Conservation (phyloP, 2,329 filamentous ascomycete species). For the Neocucurbitaria cava region DNA sequence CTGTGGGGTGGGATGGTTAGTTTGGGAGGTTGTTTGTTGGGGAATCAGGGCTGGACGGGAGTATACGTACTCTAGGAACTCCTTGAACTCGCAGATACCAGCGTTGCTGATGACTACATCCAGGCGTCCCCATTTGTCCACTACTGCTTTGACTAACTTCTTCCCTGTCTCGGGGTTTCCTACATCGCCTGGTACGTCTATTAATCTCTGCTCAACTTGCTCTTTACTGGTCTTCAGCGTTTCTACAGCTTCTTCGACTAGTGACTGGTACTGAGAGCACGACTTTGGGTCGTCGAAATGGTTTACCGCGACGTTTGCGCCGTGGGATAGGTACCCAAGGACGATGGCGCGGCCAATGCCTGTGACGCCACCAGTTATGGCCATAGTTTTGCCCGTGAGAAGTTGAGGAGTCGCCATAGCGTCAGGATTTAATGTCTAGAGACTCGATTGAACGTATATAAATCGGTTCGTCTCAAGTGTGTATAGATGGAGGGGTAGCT, state of each 20-base stretch:
- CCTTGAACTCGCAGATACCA: conserved; percentile 85
- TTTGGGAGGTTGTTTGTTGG: not conserved
- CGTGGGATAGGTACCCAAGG: conserved; percentile 78
- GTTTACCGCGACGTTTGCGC: conserved; percentile 80
- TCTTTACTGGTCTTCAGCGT: conserved; percentile 22
- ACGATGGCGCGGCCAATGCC: conserved; percentile 88
- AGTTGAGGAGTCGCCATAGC: conserved; percentile 51
- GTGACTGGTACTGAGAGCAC: conserved; percentile 55
- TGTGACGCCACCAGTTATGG: conserved; percentile 85
- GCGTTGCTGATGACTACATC: conserved; percentile 86
- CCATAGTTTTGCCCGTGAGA: conserved; percentile 77
- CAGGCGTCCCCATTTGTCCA: conserved; percentile 63
- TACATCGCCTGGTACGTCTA: conserved; percentile 79
- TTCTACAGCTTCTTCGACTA: conserved; percentile 51
- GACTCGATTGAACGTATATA: too few relatives aligned
- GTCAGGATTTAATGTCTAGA: conserved; percentile 3
- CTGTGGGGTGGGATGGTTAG: conserved; percentile 41
- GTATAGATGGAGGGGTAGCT: not conserved
- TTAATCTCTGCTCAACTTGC: conserved; percentile 55
- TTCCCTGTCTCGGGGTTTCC: conserved; percentile 74
- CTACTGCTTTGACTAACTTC: conserved; percentile 70
- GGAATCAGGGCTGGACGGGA: not conserved
- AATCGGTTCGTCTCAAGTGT: conserved; percentile 1
- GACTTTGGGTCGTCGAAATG: conserved; percentile 69
- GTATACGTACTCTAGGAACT: conserved; percentile 72